Evolutionary conservation across 495 filamentous ascomycete genomes (phyloP).

Genomic region (Penicillium simplicissimum): DNA sequence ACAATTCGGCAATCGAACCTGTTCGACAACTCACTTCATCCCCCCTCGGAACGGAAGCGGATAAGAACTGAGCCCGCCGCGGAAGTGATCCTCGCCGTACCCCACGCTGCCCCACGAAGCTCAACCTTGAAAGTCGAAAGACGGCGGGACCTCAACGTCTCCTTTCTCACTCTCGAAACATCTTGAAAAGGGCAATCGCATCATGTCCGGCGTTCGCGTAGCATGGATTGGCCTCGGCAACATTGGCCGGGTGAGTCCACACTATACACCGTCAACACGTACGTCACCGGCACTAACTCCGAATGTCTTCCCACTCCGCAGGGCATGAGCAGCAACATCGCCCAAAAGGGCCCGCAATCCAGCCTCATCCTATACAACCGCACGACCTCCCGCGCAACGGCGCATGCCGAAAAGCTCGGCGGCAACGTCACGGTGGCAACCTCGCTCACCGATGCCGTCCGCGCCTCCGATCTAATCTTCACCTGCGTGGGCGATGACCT

Average conservation of each 20-base stretch:
- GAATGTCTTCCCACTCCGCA: slow-evolving; percentile 31
- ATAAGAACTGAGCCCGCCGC: slow-evolving; percentile 21
- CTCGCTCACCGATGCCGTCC: slow-evolving; percentile 64
- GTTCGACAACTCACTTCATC: neutral
- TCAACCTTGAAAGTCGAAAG: slow-evolving; percentile 7
- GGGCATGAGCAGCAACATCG: slow-evolving; percentile 86
- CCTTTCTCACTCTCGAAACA: neutral
- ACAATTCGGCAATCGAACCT: neutral
- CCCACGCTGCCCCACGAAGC: slow-evolving; percentile 29
- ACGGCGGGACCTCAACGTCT: neutral
- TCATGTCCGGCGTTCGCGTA: slow-evolving; percentile 28
- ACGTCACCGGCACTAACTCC: neutral
- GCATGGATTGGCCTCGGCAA: slow-evolving; percentile 90
- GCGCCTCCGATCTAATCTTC: slow-evolving; percentile 76
- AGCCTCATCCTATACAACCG: slow-evolving; percentile 79
- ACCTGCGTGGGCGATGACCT: slow-evolving; percentile 79
- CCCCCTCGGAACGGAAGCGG: slow-evolving; percentile 12
- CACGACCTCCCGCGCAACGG: slow-evolving; percentile 57
- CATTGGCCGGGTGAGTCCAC: slow-evolving; percentile 74
- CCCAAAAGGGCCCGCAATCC: slow-evolving; percentile 69
- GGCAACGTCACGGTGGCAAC: slow-evolving; percentile 62
- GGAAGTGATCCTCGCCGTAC: slow-evolving; percentile 9
- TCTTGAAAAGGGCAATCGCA: slow-evolving; percentile 1
- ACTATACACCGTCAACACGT: neutral
- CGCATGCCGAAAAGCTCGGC: slow-evolving; percentile 54